phyloP scores from a whole-genome alignment of 1,139 yeast species.

The Saccharomyces hybrid region DNA sequence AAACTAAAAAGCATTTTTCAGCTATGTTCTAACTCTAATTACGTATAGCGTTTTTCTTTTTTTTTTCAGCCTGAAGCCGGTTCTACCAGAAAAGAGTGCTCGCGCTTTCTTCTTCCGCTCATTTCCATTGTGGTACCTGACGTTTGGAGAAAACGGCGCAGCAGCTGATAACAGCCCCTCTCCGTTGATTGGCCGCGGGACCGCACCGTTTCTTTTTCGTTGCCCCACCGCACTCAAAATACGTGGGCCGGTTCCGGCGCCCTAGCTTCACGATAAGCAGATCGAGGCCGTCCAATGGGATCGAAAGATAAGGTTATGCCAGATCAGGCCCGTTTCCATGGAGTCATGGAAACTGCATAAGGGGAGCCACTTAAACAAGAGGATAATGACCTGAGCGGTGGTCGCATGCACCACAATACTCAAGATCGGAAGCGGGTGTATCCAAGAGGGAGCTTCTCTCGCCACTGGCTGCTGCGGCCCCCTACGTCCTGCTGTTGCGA shows the following conservation, averaged over 20 bases:
- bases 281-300: not conserved
- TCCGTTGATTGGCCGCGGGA: not conserved
- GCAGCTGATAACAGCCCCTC: not conserved
- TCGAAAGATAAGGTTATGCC: not conserved
- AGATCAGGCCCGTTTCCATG: not conserved
- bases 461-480: not conserved
- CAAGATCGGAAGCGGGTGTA: not conserved
- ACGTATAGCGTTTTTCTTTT: not conserved
- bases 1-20: no score
- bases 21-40: not conserved
- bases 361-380: not conserved
- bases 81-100: not conserved
- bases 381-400: not conserved
- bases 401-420: not conserved
- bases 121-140: not conserved
- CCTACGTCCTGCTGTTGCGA: not conserved
- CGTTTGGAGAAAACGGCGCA: not conserved
- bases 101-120: not conserved
- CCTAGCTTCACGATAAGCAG: not conserved
- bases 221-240: conserved; percentile 1
- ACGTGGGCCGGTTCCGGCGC: conserved; percentile 1
- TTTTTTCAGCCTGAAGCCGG: not conserved
- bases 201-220: not conserved
- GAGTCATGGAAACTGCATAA: not conserved
- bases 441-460: not conserved